Evolutionary conservation across 2,329 filamentous ascomycete genomes (phyloP), one percentile per base, ranked within the genome.

Genomic region (Teratosphaeria destructans): DNA sequence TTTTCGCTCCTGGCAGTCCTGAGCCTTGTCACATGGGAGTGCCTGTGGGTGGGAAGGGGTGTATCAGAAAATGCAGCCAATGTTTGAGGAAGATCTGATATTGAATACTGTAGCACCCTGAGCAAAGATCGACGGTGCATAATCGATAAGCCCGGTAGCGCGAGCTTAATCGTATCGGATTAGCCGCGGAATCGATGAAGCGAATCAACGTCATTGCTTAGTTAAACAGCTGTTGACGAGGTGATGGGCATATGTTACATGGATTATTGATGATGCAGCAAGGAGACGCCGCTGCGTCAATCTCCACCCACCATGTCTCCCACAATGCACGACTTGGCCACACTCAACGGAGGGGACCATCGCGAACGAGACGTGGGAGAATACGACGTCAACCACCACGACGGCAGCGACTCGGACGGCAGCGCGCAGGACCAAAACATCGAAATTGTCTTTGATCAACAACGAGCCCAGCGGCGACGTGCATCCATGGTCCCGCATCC

Each of bases 381-480:
- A 49, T 49, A 59, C 57, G 53, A 23, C 23, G 23, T 27, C 6
- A 32, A 43, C 32, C 32, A 43, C 32, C 23, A 23, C 29, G 37
- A 27, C 27, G 61, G 64, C n/a, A 71, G 66, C 62, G 69, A 71
- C 57, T 66, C 63, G 5, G 69, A 71, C 43, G 65, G 66, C 27
- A 56, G 69, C 10, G 65, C 68, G 23, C 67, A 71, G 39, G 63
- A 65, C 53, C 34, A 49, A 19, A 49, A 49, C 6, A 60, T 71
- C 8, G 70, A 85, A 80, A 82, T 86, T 54, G 75, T 82, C 56
- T 83, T 85, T 68, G 79, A 80, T 66, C 74, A 76, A 54, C 77
- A 80, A 59, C 75, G 70, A 60, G 74, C 71, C 55, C 79, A 81
- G 62, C 80, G 83, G 59, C 81, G 84, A 65, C 83, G 83, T 73